These are phyloP conservation scores for Cyamopsis tetragonoloba DNA, from an alignment of 306 rosid genomes.

Conservation along the genomic window DNA sequence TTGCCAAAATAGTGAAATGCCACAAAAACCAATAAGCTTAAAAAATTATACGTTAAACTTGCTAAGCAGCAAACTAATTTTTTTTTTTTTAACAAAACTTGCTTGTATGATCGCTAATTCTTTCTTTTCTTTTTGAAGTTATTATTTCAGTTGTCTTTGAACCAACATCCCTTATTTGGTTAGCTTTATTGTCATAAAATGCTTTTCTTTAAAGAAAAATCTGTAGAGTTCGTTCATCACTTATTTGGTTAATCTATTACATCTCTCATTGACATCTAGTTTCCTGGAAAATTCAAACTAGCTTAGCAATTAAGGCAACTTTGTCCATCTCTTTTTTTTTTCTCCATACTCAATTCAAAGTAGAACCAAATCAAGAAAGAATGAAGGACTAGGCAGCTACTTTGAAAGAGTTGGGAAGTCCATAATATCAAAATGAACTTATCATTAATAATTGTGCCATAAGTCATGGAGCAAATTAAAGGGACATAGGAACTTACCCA, in stretches of 20 bases:
- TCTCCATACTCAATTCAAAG: neutral
- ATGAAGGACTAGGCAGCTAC: neutral
- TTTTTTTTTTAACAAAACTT: no score
- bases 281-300: neutral
- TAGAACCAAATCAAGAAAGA: neutral
- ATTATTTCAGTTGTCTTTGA: no score
- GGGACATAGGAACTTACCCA: neutral
- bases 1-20: no score
- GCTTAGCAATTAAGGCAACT: no score
- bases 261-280: neutral
- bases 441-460: neutral
- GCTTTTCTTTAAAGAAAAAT: slow-evolving; percentile 2
- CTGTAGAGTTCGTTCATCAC: neutral
- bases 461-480: neutral
- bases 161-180: neutral
- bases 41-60: no score
- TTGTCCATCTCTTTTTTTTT: neutral
- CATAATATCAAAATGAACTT: neutral
- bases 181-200: neutral
- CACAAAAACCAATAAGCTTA: no score
- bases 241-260: neutral
- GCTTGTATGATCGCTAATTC: no score
- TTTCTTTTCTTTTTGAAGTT: no score
- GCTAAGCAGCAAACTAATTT: no score
- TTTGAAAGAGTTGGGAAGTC: neutral